Percentiles rank a stretch among this genome's conserved stretches.
These are phyloP conservation scores for Wallacemonas rigidus DNA, from an alignment of 208 protist species.

Conservation along the genomic window DNA sequence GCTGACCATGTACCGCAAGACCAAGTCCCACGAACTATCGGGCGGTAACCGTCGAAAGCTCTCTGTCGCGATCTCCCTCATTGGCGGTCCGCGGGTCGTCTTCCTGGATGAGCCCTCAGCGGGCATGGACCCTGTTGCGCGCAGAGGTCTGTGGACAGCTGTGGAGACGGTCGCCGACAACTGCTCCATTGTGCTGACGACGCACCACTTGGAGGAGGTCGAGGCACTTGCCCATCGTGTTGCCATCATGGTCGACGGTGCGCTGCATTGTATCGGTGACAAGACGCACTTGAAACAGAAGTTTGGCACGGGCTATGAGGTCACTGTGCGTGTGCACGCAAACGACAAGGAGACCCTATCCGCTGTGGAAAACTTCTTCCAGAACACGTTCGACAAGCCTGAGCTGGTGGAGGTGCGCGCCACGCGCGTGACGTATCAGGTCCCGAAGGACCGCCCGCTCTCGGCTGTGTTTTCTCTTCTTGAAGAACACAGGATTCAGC, in stretches of 20 bases:
- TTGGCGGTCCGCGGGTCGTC: slow-evolving; percentile 75
- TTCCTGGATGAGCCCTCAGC: slow-evolving; percentile 90
- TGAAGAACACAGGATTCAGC: slow-evolving; percentile 35
- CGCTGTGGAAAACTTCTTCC: slow-evolving; percentile 41
- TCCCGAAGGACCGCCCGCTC: slow-evolving; percentile 36
- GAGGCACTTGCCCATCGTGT: slow-evolving; percentile 84
- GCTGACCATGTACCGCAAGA: slow-evolving; percentile 38
- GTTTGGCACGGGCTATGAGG: slow-evolving; percentile 71
- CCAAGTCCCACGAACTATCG: slow-evolving; percentile 38
- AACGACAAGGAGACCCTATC: slow-evolving; percentile 14
- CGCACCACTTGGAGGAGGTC: slow-evolving; percentile 93
- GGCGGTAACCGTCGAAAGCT: slow-evolving; percentile 91
- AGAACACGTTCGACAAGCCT: slow-evolving; percentile 27
- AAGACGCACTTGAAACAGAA: slow-evolving; percentile 85
- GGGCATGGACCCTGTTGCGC: slow-evolving; percentile 87
- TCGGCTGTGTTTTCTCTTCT: slow-evolving; percentile 48
- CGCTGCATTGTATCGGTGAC: slow-evolving; percentile 85
- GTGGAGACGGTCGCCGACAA: slow-evolving; percentile 60
- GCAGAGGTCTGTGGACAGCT: slow-evolving; percentile 76
- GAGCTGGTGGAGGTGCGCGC: slow-evolving; percentile 43
- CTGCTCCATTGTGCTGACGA: slow-evolving; percentile 89
- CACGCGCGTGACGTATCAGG: slow-evolving; percentile 43
- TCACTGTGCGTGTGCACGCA: slow-evolving; percentile 37
- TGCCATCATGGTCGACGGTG: slow-evolving; percentile 90
- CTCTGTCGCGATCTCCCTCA: slow-evolving; percentile 71